phyloP scores from a whole-genome alignment of 2,329 filamentous ascomycete genomes.

The Pseudogymnoascus pannorum region DNA sequence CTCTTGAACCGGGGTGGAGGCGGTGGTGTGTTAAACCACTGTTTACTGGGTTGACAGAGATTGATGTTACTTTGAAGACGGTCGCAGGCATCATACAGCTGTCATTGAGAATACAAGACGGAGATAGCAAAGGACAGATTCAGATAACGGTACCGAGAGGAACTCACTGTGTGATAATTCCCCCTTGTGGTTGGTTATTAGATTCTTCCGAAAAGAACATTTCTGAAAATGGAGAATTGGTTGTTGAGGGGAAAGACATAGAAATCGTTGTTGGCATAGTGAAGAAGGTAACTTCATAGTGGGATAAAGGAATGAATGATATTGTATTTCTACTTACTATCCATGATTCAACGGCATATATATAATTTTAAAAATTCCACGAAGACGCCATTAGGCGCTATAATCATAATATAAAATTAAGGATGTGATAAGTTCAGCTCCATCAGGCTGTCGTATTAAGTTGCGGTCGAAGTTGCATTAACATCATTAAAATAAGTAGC shows the following conservation, averaged over 20 bases:
- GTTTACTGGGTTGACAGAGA: conserved; percentile 14
- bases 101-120: conserved; percentile 14
- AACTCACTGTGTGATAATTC: not conserved
- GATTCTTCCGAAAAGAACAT: not conserved
- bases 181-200: not conserved
- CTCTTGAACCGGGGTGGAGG: conserved; percentile 17
- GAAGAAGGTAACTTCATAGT: not conserved
- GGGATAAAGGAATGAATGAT: not conserved
- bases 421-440: not conserved
- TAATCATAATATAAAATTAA: not conserved
- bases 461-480: not conserved
- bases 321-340: not conserved
- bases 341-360: not conserved
- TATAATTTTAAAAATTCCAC: not conserved
- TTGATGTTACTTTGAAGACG: conserved; percentile 16
- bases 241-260: not conserved
- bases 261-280: not conserved
- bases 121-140: conserved; percentile 11
- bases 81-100: conserved; percentile 14
- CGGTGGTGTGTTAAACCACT: conserved; percentile 18
- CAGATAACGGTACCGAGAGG: conserved; percentile 15
- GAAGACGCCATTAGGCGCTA: not conserved
- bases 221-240: not conserved
- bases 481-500: not conserved
- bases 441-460: not conserved